Percentiles rank a stretch among this genome's conserved stretches.
Conservation (phyloP, 768 basidiomycete genomes). For the Lactarius sp. region DNA sequence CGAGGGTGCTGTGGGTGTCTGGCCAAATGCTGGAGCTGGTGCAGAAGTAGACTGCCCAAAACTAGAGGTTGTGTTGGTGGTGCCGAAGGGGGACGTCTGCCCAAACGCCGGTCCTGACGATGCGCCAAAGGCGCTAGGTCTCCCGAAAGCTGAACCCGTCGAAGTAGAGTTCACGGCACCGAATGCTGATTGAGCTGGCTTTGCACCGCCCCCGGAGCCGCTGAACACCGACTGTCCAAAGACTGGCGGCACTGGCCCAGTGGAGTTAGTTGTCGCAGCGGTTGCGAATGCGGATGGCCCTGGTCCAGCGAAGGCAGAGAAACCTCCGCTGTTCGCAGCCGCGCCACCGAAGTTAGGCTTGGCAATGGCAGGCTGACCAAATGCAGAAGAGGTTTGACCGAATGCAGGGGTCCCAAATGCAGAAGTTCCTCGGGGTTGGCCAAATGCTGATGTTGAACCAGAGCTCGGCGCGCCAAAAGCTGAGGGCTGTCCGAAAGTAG, state of each 20-base stretch:
- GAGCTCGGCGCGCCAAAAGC: conserved; percentile 34
- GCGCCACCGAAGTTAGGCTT: conserved; percentile 14
- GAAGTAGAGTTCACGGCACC: conserved; percentile 26
- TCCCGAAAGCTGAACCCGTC: conserved; percentile 37
- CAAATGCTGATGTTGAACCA: conserved; percentile 9
- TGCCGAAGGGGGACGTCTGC: conserved; percentile 22
- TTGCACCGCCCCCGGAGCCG: not conserved
- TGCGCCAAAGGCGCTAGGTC: conserved; percentile 21
- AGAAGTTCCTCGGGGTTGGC: conserved; percentile 33
- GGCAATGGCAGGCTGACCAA: conserved; percentile 28
- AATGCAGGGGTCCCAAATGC: conserved; percentile 36
- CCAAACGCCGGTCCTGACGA: conserved; percentile 36
- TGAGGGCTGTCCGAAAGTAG: conserved; percentile 32
- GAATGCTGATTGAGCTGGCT: conserved; percentile 20
- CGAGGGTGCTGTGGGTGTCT: conserved; percentile 6
- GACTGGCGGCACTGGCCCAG: conserved; percentile 16
- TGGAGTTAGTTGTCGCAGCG: conserved; percentile 1
- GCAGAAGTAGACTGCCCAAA: conserved; percentile 16
- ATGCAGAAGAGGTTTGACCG: conserved; percentile 29
- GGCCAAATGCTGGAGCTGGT: conserved; percentile 15
- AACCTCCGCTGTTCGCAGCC: conserved; percentile 10
- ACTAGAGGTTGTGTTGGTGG: not conserved
- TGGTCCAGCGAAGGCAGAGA: conserved; percentile 22
- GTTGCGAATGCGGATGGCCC: conserved; percentile 23
- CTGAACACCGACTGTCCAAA: conserved; percentile 30